A percentile compares a stretch with the other conserved stretches of the same genome.
Conservation (phyloP, 2,329 filamentous ascomycete species). For the Cordyceps javanica region DNA sequence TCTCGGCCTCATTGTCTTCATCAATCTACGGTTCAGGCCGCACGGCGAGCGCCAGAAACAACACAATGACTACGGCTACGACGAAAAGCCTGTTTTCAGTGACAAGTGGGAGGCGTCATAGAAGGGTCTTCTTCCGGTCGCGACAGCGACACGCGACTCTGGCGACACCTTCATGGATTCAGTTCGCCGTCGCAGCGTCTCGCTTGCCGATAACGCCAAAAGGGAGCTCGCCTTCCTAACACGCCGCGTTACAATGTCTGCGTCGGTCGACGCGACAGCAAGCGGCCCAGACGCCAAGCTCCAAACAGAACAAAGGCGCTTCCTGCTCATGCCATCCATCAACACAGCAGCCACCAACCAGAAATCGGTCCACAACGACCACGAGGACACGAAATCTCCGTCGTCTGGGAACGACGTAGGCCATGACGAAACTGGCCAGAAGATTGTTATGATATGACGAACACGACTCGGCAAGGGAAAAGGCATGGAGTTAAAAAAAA, state of each 20-base stretch:
- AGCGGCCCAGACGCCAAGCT: neutral
- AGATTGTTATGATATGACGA: slow-evolving; percentile 7
- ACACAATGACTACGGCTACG: slow-evolving; percentile 16
- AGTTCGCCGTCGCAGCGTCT: slow-evolving; percentile 23
- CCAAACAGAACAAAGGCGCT: neutral
- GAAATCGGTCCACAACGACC: neutral
- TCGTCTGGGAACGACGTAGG: neutral
- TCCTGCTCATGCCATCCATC: neutral
- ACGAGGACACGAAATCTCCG: neutral
- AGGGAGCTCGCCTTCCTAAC: slow-evolving; percentile 19
- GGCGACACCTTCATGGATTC: slow-evolving; percentile 21
- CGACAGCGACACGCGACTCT: neutral
- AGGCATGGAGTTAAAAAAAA: slow-evolving; percentile 4
- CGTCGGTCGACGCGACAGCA: slow-evolving; percentile 9
- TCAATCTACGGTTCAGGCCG: slow-evolving; percentile 21
- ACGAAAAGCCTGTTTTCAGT: slow-evolving; percentile 17
- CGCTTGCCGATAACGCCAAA: slow-evolving; percentile 20
- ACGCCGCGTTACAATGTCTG: slow-evolving; percentile 16
- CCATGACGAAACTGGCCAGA: slow-evolving; percentile 7
- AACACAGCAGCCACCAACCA: neutral
- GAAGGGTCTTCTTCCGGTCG: slow-evolving; percentile 1
- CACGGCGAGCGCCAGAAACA: slow-evolving; percentile 2
- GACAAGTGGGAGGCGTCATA: slow-evolving; percentile 18
- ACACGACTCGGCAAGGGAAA: neutral
- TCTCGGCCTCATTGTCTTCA: slow-evolving; percentile 26